phyloP scores from a whole-genome alignment of 2,329 filamentous ascomycete genomes.

The Cadophora luteo-olivacea region DNA sequence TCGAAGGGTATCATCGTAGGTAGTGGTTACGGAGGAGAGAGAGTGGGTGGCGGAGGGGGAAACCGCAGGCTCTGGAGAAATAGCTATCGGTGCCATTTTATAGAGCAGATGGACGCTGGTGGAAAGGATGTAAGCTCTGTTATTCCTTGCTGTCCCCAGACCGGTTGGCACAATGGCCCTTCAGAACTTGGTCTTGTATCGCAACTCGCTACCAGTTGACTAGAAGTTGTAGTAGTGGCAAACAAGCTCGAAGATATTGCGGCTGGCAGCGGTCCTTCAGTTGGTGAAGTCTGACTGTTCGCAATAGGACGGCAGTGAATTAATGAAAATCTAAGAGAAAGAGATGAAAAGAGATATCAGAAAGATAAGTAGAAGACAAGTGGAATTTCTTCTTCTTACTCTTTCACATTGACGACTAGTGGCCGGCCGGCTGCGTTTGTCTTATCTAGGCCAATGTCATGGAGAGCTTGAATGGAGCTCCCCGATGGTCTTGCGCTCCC shows the following conservation, averaged over 20 bases:
- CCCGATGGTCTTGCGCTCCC: constrained; percentile 17
- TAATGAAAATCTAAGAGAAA: neutral
- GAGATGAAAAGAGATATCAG: neutral
- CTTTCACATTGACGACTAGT: neutral
- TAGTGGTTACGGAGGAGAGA: constrained; percentile 69
- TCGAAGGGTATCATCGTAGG: constrained; percentile 84
- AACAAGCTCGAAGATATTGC: neutral
- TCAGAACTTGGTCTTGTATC: neutral
- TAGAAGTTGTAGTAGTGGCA: neutral
- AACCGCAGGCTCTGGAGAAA: constrained; percentile 56
- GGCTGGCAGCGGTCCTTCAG: neutral
- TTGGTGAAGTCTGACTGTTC: neutral
- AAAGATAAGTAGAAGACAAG: neutral
- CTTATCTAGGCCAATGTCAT: constrained; percentile 20
- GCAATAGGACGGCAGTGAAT: neutral
- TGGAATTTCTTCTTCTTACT: constrained; percentile 10
- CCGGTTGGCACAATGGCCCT: neutral
- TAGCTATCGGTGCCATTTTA: constrained; percentile 62
- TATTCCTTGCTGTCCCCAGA: neutral
- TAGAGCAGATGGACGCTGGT: neutral
- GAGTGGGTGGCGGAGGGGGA: constrained; percentile 43
- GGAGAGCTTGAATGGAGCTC: constrained; percentile 20
- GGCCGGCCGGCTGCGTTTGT: constrained; percentile 18
- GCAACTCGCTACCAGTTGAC: neutral
- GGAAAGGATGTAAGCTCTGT: neutral